A percentile compares a stretch with the other conserved stretches of the same genome.
Evolutionary conservation across 1,284 basidiomycete genomes (phyloP).

Genomic region (Peniophora sp.): DNA sequence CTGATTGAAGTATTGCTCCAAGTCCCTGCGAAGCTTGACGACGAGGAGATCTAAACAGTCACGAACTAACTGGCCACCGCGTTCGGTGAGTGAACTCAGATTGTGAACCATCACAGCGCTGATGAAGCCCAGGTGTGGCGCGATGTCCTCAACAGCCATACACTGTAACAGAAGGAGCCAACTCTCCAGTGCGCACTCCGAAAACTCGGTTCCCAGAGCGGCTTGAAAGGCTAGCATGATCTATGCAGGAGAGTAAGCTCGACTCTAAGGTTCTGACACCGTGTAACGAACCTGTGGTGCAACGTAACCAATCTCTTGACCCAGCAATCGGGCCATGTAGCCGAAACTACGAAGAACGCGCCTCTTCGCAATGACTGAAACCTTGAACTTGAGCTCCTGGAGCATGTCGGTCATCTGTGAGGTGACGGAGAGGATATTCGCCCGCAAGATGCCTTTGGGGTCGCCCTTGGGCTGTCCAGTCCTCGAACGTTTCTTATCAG

Average conservation of each 20-base stretch:
- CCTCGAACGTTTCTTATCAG: not conserved
- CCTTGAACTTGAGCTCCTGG: constrained; percentile 74
- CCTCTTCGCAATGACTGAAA: constrained; percentile 55
- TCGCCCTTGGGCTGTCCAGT: constrained; percentile 17
- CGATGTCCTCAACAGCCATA: constrained; percentile 66
- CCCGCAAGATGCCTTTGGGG: constrained; percentile 53
- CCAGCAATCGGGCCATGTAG: constrained; percentile 65
- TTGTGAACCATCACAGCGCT: constrained; percentile 78
- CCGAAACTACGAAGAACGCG: constrained; percentile 79
- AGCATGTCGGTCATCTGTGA: constrained; percentile 77
- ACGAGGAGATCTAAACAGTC: constrained; percentile 69
- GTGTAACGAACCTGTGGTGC: constrained; percentile 68
- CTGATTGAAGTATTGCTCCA: constrained; percentile 60
- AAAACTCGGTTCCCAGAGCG: constrained; percentile 68
- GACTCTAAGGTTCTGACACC: not conserved
- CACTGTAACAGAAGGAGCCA: constrained; percentile 80
- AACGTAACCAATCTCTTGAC: constrained; percentile 62
- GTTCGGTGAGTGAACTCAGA: constrained; percentile 63
- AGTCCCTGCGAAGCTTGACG: constrained; percentile 49
- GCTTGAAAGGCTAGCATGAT: constrained; percentile 97
- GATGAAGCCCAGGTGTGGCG: constrained; percentile 82
- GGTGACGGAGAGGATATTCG: constrained; percentile 76
- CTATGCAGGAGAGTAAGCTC: constrained; percentile 31
- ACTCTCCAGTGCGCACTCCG: constrained; percentile 72
- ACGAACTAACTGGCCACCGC: constrained; percentile 48